Percentiles rank a stretch among this genome's conserved stretches.
Evolutionary conservation across 768 basidiomycete genomes (phyloP).

Genomic region (Boletus fagicola): DNA sequence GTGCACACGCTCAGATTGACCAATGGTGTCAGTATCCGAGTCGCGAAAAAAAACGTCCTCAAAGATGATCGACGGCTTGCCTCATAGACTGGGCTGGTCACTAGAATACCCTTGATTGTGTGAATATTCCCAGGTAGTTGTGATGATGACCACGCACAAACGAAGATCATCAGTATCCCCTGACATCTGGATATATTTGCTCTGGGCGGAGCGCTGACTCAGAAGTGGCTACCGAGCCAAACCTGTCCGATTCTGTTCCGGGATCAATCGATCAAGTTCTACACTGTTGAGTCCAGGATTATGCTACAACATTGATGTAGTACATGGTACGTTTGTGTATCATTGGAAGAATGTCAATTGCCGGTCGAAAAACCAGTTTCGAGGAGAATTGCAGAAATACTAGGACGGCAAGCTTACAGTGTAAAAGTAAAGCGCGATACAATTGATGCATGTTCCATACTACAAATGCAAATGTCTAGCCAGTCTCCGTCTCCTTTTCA

Average conservation of each 20-base stretch:
- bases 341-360: neutral
- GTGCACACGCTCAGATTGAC: no score
- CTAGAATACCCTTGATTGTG: no score
- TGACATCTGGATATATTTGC: no score
- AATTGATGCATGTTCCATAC: neutral
- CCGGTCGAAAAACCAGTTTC: neutral
- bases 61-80: no score
- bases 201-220: neutral
- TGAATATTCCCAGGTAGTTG: no score
- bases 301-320: neutral
- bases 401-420: neutral
- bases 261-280: neutral
- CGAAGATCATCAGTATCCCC: no score
- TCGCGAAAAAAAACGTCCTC: no score
- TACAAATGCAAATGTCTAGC: neutral
- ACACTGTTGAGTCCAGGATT: neutral
- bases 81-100: no score
- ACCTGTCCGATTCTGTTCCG: neutral
- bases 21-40: no score
- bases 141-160: no score
- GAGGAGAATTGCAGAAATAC: neutral
- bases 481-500: neutral
- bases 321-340: neutral
- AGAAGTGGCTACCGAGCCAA: neutral
- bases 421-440: neutral